These are phyloP conservation scores for Penicillium sp. DNA, from an alignment of 2,329 filamentous ascomycete genomes.

Conservation along the genomic window DNA sequence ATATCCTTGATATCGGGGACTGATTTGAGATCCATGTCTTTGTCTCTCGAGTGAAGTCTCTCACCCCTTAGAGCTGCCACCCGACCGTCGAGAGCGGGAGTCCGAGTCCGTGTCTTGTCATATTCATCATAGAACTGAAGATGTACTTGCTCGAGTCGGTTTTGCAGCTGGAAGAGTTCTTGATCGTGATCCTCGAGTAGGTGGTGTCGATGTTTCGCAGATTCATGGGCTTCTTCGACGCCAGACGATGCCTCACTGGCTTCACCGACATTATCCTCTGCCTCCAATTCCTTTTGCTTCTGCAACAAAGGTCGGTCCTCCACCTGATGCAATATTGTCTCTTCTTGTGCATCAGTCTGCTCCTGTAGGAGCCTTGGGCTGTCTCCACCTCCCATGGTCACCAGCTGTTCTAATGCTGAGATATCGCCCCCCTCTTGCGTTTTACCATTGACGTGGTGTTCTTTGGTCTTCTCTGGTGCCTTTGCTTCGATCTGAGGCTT, in stretches of 20 bases:
- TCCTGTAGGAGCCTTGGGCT: slow-evolving; percentile 60
- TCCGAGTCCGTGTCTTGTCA: slow-evolving; percentile 47
- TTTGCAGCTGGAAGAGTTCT: slow-evolving; percentile 68
- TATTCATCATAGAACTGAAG: slow-evolving; percentile 74
- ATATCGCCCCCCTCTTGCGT: slow-evolving; percentile 30
- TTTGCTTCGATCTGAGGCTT: slow-evolving; percentile 30
- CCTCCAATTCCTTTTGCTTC: slow-evolving; percentile 83
- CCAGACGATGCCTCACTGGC: slow-evolving; percentile 40
- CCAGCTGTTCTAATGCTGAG: slow-evolving; percentile 62
- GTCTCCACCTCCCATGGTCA: slow-evolving; percentile 65
- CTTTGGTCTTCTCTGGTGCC: slow-evolving; percentile 18
- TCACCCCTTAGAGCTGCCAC: slow-evolving; percentile 45
- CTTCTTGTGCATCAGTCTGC: slow-evolving; percentile 77
- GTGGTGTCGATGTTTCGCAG: slow-evolving; percentile 53
- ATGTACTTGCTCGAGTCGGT: slow-evolving; percentile 68
- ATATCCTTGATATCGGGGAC: slow-evolving; percentile 80
- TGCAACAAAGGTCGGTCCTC: slow-evolving; percentile 81
- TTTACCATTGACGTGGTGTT: slow-evolving; percentile 30
- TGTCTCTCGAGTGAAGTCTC: slow-evolving; percentile 35
- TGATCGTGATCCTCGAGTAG: slow-evolving; percentile 79
- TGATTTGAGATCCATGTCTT: slow-evolving; percentile 46
- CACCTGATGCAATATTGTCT: slow-evolving; percentile 77
- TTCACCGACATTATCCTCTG: slow-evolving; percentile 62
- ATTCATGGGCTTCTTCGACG: slow-evolving; percentile 35
- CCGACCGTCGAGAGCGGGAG: slow-evolving; percentile 39